Conservation (phyloP, 106 monocot genomes). For the Acanthochlamys bracteata region DNA sequence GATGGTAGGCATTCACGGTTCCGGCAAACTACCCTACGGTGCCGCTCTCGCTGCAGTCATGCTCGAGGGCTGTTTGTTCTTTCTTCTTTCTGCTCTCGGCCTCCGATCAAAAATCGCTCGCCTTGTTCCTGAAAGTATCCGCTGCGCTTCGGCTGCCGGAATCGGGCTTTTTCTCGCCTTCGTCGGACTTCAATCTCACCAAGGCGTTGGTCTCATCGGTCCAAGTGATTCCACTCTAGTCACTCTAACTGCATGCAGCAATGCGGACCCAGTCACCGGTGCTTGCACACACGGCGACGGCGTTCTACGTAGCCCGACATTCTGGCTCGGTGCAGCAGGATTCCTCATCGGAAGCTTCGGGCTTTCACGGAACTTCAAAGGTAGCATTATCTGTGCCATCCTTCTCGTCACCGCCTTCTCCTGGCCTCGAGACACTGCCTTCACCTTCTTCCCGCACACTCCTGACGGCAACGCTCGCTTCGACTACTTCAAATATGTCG, state of each 20-base stretch:
- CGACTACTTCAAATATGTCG: slow-evolving; percentile 46
- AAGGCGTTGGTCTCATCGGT: slow-evolving; percentile 58
- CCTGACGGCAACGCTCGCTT: slow-evolving; percentile 25
- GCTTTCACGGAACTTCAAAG: slow-evolving; percentile 33
- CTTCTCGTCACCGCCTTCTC: slow-evolving; percentile 56
- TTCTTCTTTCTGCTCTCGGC: slow-evolving; percentile 42
- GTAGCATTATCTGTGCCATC: slow-evolving; percentile 63
- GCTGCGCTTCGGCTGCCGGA: slow-evolving; percentile 56
- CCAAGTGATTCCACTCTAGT: slow-evolving; percentile 46
- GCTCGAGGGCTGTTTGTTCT: slow-evolving; percentile 49
- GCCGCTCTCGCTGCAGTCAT: slow-evolving; percentile 53
- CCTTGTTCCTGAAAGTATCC: slow-evolving; percentile 42
- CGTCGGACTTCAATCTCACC: slow-evolving; percentile 42
- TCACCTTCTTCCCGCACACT: slow-evolving; percentile 51
- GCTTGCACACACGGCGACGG: slow-evolving; percentile 21
- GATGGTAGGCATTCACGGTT: slow-evolving; percentile 61
- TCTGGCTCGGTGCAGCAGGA: slow-evolving; percentile 63
- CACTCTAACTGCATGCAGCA: slow-evolving; percentile 37
- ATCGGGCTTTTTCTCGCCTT: slow-evolving; percentile 78
- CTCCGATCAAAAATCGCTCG: slow-evolving; percentile 46
- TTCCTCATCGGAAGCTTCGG: slow-evolving; percentile 45
- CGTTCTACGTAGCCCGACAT: slow-evolving; percentile 44
- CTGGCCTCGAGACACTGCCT: slow-evolving; percentile 42
- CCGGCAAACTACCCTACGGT: slow-evolving; percentile 40
- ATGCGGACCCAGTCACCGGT: slow-evolving; percentile 24